Percentiles rank a stretch among this genome's conserved stretches.
Evolutionary conservation across 2,329 filamentous ascomycete species (phyloP).

Genomic region (Curvularia verruculosa): DNA sequence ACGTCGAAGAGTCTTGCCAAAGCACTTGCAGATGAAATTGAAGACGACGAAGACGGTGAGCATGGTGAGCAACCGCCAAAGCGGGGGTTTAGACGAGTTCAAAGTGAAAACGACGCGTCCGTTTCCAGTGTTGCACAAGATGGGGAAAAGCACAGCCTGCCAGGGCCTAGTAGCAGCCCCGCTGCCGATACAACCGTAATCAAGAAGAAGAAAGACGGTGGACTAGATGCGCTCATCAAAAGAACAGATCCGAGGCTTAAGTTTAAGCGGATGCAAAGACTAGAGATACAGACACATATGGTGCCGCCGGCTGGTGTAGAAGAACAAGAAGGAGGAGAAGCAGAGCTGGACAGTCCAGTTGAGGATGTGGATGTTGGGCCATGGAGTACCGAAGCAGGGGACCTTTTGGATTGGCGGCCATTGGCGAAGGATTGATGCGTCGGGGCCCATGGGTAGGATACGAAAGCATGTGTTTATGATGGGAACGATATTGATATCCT

Average conservation of each 20-base stretch:
- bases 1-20: conserved; percentile 24
- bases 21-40: conserved; percentile 31
- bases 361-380: conserved; percentile 63
- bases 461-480: conserved; percentile 6
- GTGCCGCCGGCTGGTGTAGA: conserved; percentile 18
- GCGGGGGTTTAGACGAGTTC: conserved; percentile 35
- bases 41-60: conserved; percentile 19
- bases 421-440: conserved; percentile 19
- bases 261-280: conserved; percentile 37
- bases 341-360: conserved; percentile 45
- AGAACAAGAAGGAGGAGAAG: conserved; percentile 20
- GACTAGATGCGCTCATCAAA: conserved; percentile 37
- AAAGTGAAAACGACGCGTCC: conserved; percentile 43
- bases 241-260: conserved; percentile 41
- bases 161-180: conserved; percentile 12
- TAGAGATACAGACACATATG: conserved; percentile 31
- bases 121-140: conserved; percentile 37
- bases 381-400: conserved; percentile 72
- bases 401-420: conserved; percentile 68
- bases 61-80: conserved; percentile 13
- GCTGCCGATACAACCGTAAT: not conserved
- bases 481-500: conserved; percentile 9
- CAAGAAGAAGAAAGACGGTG: conserved; percentile 19
- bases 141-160: conserved; percentile 40
- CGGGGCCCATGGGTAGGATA: not conserved